phyloP scores from a whole-genome alignment of 805 yeast genomes.

The Wickerhamiella australiensis region DNA sequence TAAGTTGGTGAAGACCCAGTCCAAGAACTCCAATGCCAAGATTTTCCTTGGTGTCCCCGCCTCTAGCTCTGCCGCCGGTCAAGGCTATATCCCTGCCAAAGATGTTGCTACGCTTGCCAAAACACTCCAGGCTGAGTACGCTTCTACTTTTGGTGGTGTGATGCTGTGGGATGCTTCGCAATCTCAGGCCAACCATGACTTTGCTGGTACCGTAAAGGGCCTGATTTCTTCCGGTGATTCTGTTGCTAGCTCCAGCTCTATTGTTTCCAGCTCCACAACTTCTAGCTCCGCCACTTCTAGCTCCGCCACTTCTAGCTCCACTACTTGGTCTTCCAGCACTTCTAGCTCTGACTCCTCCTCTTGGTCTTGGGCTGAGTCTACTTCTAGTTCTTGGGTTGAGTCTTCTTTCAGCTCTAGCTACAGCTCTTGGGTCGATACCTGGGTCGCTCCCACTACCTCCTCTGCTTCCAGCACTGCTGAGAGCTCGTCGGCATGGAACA shows the following conservation, averaged over 20 bases:
- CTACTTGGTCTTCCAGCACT: neutral
- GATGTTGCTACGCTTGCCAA: conserved; percentile 21
- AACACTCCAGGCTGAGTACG: conserved; percentile 17
- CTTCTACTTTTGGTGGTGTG: conserved; percentile 47
- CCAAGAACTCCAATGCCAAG: conserved; percentile 42
- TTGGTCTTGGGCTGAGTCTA: neutral
- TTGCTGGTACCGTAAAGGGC: conserved; percentile 37
- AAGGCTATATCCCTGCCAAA: conserved; percentile 41
- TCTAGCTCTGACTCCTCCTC: too few relatives aligned
- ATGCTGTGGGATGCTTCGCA: conserved; percentile 79
- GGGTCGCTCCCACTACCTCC: neutral
- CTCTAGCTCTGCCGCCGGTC: conserved; percentile 38
- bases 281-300: neutral
- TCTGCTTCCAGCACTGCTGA: neutral
- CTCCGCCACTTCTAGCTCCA: neutral
- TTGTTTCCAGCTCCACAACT: neutral
- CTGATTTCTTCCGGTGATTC: conserved; percentile 21
- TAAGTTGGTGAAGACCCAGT: conserved; percentile 33
- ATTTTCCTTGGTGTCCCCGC: conserved; percentile 57
- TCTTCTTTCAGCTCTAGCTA: neutral
- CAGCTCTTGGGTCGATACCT: neutral
- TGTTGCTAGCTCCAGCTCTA: neutral
- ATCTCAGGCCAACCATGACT: conserved; percentile 39
- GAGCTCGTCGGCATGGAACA: neutral
- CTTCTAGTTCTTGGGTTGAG: neutral